Percentiles rank a stretch among this genome's conserved stretches.
phyloP scores from a whole-genome alignment of 352 stramenopile genomes.

The Phytophthora fragariae region DNA sequence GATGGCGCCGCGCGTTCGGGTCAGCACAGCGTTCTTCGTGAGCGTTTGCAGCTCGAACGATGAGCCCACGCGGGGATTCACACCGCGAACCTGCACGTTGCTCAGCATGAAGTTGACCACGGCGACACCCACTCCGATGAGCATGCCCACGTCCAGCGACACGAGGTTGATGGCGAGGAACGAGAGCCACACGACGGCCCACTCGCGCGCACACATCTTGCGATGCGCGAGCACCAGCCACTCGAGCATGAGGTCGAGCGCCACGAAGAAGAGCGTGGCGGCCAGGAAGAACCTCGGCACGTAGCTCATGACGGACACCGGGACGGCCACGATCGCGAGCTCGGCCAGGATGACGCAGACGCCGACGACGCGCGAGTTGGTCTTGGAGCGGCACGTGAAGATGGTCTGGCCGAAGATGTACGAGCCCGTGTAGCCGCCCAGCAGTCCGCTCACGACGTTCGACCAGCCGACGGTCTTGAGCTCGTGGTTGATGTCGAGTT shows the following conservation, averaged over 20 bases:
- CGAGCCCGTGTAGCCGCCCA: slow-evolving; percentile 96
- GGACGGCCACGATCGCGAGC: slow-evolving; percentile 85
- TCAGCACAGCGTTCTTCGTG: slow-evolving; percentile 45
- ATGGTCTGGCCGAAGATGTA: slow-evolving; percentile 99
- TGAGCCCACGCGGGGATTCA: slow-evolving; percentile 44
- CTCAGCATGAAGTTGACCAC: slow-evolving; percentile 82
- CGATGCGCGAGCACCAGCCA: slow-evolving; percentile 92
- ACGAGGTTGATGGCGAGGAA: slow-evolving; percentile 94
- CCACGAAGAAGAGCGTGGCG: slow-evolving; percentile 96
- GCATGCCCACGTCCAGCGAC: slow-evolving; percentile 95
- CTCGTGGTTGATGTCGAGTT: slow-evolving; percentile 96
- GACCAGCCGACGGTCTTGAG: slow-evolving; percentile 93
- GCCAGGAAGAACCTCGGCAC: slow-evolving; percentile 98
- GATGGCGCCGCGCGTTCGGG: slow-evolving; percentile 58
- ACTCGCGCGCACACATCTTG: slow-evolving; percentile 89
- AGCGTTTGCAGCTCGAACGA: slow-evolving; percentile 38
- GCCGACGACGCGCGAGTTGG: slow-evolving; percentile 90
- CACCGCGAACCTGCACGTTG: slow-evolving; percentile 67
- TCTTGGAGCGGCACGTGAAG: slow-evolving; percentile 94
- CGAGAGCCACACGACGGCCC: slow-evolving; percentile 91
- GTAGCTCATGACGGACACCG: slow-evolving; percentile 94
- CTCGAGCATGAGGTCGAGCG: slow-evolving; percentile 96
- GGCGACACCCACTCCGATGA: slow-evolving; percentile 89
- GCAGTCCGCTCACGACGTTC: slow-evolving; percentile 95
- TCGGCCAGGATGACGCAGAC: slow-evolving; percentile 89